Percentiles rank a stretch among this genome's conserved stretches.
phyloP scores from a whole-genome alignment of 306 rosid genomes.

The Vigna trinervia region DNA sequence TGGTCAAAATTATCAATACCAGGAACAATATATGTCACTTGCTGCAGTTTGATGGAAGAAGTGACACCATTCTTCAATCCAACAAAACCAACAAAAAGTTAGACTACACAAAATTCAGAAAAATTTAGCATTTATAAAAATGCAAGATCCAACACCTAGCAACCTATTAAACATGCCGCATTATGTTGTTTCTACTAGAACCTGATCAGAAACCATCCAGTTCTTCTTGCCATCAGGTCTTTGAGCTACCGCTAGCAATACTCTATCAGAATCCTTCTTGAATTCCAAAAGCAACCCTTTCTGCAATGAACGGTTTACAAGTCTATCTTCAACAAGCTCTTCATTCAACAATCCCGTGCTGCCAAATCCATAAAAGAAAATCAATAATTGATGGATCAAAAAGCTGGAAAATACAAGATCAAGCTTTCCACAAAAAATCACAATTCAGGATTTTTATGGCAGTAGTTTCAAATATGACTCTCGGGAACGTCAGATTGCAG shows the following conservation, averaged over 20 bases:
- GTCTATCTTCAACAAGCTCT: slow-evolving; percentile 72
- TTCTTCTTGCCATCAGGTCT: slow-evolving; percentile 98
- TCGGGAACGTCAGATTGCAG: neutral
- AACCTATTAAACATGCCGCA: slow-evolving; percentile 88
- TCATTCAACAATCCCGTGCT: slow-evolving; percentile 66
- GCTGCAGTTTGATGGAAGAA: slow-evolving; percentile 91
- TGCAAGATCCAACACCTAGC: slow-evolving; percentile 77
- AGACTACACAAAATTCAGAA: slow-evolving; percentile 39
- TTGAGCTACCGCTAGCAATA: slow-evolving; percentile 84
- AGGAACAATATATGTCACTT: slow-evolving; percentile 89
- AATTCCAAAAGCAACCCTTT: slow-evolving; percentile 86
- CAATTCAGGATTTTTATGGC: slow-evolving; percentile 24
- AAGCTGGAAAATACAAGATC: slow-evolving; percentile 33
- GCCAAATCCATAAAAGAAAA: slow-evolving; percentile 38
- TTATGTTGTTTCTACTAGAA: slow-evolving; percentile 82
- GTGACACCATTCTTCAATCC: slow-evolving; percentile 79
- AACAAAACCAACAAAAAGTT: slow-evolving; percentile 43
- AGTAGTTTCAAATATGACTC: slow-evolving; percentile 19
- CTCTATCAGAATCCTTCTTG: slow-evolving; percentile 89
- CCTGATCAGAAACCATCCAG: slow-evolving; percentile 99
- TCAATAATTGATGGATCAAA: slow-evolving; percentile 28
- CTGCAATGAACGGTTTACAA: slow-evolving; percentile 62
- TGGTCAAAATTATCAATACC: slow-evolving; percentile 86
- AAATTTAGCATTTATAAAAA: slow-evolving; percentile 41
- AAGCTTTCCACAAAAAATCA: neutral